Evolutionary conservation across 768 basidiomycete genomes (phyloP).

Genomic region (Pluteus cervinus): DNA sequence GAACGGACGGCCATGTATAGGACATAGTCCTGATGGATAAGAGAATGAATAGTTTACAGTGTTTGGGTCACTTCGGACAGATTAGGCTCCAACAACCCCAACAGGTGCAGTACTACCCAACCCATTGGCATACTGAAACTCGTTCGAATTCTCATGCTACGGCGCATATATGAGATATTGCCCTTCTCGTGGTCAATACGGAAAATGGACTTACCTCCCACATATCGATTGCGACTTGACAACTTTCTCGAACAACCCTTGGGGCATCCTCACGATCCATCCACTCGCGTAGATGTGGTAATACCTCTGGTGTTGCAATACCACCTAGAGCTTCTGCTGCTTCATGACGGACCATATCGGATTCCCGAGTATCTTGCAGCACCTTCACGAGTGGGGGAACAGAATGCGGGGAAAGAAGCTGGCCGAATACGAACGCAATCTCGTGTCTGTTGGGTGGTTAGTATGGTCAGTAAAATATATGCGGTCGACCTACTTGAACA

Average conservation of each 20-base stretch:
- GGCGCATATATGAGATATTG: neutral
- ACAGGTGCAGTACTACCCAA: slow-evolving; percentile 15
- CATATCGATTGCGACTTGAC: slow-evolving; percentile 95
- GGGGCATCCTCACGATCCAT: slow-evolving; percentile 74
- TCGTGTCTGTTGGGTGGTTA: slow-evolving; percentile 65
- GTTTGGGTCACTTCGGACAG: too few species aligned
- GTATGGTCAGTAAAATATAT: neutral
- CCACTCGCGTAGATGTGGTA: slow-evolving; percentile 85
- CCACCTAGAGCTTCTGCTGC: slow-evolving; percentile 99
- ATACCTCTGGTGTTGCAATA: slow-evolving; percentile 88
- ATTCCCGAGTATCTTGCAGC: slow-evolving; percentile 65
- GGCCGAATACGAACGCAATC: slow-evolving; percentile 97
- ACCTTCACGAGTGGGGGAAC: slow-evolving; percentile 81
- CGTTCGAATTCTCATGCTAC: slow-evolving; percentile 74
- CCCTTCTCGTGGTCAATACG: neutral
- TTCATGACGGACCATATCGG: slow-evolving; percentile 98
- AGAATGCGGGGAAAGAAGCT: slow-evolving; percentile 83
- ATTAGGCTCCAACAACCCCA: slow-evolving; percentile 7
- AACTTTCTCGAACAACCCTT: slow-evolving; percentile 89
- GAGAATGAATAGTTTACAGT: too few species aligned
- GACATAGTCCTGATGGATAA: too few species aligned
- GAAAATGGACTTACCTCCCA: slow-evolving; percentile 66
- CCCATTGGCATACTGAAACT: slow-evolving; percentile 72
- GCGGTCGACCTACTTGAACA: slow-evolving; percentile 74
- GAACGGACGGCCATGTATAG: too few species aligned